Conservation (phyloP, 352 stramenopile genomes). For the Albugo laibachii region DNA sequence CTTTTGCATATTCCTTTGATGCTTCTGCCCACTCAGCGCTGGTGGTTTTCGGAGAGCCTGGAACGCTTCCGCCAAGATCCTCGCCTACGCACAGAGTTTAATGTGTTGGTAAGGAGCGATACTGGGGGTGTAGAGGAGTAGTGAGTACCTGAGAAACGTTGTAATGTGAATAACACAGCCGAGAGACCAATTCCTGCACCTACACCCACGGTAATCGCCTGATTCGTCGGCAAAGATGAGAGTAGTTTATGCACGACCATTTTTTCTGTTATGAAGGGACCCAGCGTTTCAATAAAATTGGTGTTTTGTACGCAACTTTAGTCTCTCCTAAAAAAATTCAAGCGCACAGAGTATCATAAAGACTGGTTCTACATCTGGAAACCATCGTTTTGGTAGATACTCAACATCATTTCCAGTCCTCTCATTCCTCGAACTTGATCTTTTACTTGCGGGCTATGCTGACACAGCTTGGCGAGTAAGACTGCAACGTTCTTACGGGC, state of each 20-base stretch:
- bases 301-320: no score
- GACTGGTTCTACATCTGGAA: conserved; percentile 2
- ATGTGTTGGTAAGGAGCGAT: background rate
- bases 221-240: conserved; percentile 21
- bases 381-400: conserved; percentile 16
- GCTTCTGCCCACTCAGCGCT: conserved; percentile 54
- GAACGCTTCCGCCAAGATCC: conserved; percentile 29
- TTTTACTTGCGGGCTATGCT: conserved; percentile 24
- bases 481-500: conserved; percentile 64
- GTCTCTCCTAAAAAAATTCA: no score
- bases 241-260: no score
- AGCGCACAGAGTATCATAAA: no score
- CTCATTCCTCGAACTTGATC: conserved; percentile 27
- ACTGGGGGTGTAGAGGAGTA: background rate
- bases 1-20: conserved; percentile 52
- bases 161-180: conserved; percentile 21
- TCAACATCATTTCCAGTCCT: conserved; percentile 67
- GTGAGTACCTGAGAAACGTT: conserved; percentile 41
- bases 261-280: no score
- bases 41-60: conserved; percentile 40
- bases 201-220: conserved; percentile 27
- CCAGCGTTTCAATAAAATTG: no score
- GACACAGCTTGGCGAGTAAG: conserved; percentile 47
- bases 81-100: conserved; percentile 13
- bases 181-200: conserved; percentile 18